phyloP scores from a whole-genome alignment of 1,284 basidiomycete genomes.

The Coriolopsis trogii region DNA sequence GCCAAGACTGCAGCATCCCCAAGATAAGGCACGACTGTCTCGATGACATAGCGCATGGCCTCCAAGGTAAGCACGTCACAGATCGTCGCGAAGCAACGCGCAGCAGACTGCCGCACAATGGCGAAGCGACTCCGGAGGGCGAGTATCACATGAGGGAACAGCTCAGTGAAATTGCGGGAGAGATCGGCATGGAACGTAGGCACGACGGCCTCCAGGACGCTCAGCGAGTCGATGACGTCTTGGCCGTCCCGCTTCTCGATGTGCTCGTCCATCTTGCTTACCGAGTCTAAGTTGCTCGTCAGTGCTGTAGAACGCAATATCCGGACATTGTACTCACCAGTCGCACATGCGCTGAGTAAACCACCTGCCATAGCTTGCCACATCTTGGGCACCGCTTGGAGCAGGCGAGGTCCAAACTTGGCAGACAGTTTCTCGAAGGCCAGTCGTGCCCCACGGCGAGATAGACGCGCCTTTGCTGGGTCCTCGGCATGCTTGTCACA shows the following conservation, averaged over 20 bases:
- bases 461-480: constrained; percentile 56
- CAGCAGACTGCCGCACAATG: constrained; percentile 87
- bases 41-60: constrained; percentile 89
- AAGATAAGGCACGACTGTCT: constrained; percentile 84
- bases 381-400: constrained; percentile 86
- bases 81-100: constrained; percentile 85
- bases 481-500: constrained; percentile 48
- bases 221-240: constrained; percentile 91
- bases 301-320: not conserved
- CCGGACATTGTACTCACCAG: constrained; percentile 46
- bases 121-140: constrained; percentile 86
- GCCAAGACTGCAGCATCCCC: constrained; percentile 79
- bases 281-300: constrained; percentile 43
- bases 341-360: constrained; percentile 68
- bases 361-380: constrained; percentile 93
- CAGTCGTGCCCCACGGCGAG: constrained; percentile 82
- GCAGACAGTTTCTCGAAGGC: constrained; percentile 83
- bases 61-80: constrained; percentile 86
- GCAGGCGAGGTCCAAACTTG: constrained; percentile 75
- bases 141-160: constrained; percentile 78
- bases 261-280: constrained; percentile 57
- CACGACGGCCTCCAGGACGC: constrained; percentile 84
- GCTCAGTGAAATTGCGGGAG: constrained; percentile 66
- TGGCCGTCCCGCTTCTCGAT: constrained; percentile 83
- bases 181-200: constrained; percentile 77